Conservation (phyloP, 768 basidiomycete species). For the Rhodotorula toruloides region DNA sequence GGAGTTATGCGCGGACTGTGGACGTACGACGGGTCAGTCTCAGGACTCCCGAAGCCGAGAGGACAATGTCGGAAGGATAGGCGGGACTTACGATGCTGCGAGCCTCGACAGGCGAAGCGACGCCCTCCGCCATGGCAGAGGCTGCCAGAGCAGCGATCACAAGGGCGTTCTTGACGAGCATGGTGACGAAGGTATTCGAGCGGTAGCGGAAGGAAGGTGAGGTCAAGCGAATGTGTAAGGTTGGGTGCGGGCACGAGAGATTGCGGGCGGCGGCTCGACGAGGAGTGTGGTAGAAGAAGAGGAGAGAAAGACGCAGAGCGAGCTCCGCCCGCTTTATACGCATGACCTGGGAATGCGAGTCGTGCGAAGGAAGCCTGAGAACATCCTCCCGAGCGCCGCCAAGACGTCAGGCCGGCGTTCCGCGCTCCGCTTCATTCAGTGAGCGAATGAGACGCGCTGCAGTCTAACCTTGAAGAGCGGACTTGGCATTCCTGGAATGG, state of each 20-base stretch:
- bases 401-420: no score
- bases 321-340: neutral
- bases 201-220: neutral
- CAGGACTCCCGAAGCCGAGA: no score
- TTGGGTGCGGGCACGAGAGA: neutral
- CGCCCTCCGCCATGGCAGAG: neutral
- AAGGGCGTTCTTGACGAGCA: slow-evolving; percentile 23
- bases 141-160: slow-evolving; percentile 4
- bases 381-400: no score
- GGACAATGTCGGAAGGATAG: neutral
- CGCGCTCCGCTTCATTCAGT: no score
- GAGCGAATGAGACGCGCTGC: no score
- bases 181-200: neutral
- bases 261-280: neutral
- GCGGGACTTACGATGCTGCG: neutral
- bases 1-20: neutral
- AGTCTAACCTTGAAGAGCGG: no score
- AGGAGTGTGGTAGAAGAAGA: neutral
- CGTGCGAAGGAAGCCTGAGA: no score
- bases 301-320: neutral
- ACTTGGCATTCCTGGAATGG: no score
- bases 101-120: slow-evolving; percentile 5
- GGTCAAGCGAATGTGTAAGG: neutral
- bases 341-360: neutral
- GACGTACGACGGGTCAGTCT: neutral